phyloP scores from a whole-genome alignment of 108 stramenopile genomes.

The Cyclotella atomus region DNA sequence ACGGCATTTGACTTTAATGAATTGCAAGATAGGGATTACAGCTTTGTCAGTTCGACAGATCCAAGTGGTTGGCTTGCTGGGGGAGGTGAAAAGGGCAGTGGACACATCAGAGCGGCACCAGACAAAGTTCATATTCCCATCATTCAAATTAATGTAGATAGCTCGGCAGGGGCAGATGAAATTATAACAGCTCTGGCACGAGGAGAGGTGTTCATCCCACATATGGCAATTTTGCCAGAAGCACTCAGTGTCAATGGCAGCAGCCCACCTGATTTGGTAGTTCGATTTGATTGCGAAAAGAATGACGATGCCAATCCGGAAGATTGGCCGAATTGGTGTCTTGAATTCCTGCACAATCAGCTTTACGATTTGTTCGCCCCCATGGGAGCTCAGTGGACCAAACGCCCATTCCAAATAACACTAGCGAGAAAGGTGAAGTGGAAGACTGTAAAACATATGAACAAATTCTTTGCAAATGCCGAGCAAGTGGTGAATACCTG shows the following conservation, averaged over 20 bases:
- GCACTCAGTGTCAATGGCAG: slow-evolving; percentile 77
- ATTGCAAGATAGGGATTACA: slow-evolving; percentile 89
- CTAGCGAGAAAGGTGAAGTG: slow-evolving; percentile 84
- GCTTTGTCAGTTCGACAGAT: slow-evolving; percentile 87
- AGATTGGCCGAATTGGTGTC: slow-evolving; percentile 91
- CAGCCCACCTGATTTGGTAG: slow-evolving; percentile 81
- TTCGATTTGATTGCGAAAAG: slow-evolving; percentile 85
- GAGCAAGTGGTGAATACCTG: slow-evolving; percentile 86
- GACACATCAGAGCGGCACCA: slow-evolving; percentile 46
- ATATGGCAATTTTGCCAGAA: slow-evolving; percentile 83
- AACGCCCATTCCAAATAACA: slow-evolving; percentile 86
- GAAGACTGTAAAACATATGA: slow-evolving; percentile 93
- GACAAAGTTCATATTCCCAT: slow-evolving; percentile 90
- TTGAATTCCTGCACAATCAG: slow-evolving; percentile 93
- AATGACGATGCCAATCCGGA: slow-evolving; percentile 88
- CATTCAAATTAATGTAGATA: slow-evolving; percentile 78
- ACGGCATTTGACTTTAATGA: slow-evolving; percentile 92
- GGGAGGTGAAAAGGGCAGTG: slow-evolving; percentile 73
- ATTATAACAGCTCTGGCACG: slow-evolving; percentile 77
- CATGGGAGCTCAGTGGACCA: slow-evolving; percentile 75
- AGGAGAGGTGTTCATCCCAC: slow-evolving; percentile 91
- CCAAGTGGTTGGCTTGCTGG: slow-evolving; percentile 84
- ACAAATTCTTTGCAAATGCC: slow-evolving; percentile 87
- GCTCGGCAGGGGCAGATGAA: slow-evolving; percentile 57
- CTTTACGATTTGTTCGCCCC: slow-evolving; percentile 81